Conservation (phyloP, 2,329 filamentous ascomycete species). For the Calonectria hongkongensis region DNA sequence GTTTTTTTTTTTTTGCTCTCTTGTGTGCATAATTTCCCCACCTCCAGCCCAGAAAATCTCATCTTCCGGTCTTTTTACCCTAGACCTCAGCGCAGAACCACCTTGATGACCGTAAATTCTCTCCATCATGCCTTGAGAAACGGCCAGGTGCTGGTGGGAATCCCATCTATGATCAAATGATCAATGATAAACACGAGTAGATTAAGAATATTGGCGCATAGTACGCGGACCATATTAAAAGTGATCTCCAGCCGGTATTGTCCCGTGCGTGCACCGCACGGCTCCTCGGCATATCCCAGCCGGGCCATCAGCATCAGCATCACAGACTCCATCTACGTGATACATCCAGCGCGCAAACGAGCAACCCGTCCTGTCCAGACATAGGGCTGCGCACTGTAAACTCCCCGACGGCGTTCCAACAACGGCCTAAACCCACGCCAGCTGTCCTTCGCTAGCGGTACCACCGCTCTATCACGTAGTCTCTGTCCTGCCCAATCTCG, state of each 20-base stretch:
- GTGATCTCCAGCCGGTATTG: background rate
- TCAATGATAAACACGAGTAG: background rate
- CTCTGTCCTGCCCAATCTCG: constrained; percentile 19
- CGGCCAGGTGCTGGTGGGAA: background rate
- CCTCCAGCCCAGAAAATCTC: background rate
- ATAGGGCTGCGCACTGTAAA: background rate
- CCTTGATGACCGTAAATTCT: background rate
- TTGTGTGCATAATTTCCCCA: background rate
- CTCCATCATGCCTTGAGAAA: background rate
- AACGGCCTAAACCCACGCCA: background rate
- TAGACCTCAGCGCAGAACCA: background rate
- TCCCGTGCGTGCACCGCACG: background rate
- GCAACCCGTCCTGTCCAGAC: background rate
- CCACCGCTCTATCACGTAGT: constrained; percentile 25
- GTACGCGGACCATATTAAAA: background rate
- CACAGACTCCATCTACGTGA: background rate
- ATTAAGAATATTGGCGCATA: background rate
- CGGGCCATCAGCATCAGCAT: background rate
- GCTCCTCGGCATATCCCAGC: background rate
- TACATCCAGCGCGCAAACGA: no score
- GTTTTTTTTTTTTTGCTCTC: no score
- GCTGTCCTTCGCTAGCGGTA: background rate
- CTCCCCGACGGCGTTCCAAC: background rate
- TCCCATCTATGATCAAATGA: background rate
- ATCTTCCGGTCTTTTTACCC: background rate